Conservation (phyloP, 345 rosid species). For the Streptanthus diversifolius region DNA sequence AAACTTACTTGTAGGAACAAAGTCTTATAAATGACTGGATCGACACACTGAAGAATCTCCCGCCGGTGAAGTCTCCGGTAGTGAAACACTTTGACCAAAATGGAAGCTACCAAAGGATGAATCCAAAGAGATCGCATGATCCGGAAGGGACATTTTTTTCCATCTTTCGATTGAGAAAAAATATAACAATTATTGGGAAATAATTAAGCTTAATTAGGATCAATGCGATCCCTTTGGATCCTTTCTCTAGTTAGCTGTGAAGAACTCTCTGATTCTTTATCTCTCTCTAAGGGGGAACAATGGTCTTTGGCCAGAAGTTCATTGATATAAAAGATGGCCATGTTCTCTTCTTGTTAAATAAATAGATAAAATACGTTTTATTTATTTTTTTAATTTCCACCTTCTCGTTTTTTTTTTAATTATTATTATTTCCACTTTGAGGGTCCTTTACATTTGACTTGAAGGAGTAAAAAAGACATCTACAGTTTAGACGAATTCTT, state of each 20-base stretch:
- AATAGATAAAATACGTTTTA: background rate
- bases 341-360: constrained; percentile 36
- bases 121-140: constrained; percentile 96
- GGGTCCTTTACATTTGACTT: constrained; percentile 21
- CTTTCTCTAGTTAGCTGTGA: constrained; percentile 71
- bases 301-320: constrained; percentile 37
- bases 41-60: constrained; percentile 18
- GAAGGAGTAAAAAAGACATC: constrained; percentile 19
- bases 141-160: constrained; percentile 28
- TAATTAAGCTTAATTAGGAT: constrained; percentile 48
- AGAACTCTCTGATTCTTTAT: constrained; percentile 20
- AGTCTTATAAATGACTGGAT: background rate
- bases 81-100: background rate
- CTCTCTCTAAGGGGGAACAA: constrained; percentile 32
- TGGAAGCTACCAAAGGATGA: constrained; percentile 67
- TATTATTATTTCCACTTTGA: background rate
- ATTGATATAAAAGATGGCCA: constrained; percentile 43
- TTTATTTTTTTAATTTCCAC: constrained; percentile 12
- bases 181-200: background rate
- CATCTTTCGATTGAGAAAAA: constrained; percentile 4
- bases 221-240: constrained; percentile 99
- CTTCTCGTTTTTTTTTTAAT: constrained; percentile 8
- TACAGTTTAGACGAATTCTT: background rate
- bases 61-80: constrained; percentile 9
- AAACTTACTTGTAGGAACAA: constrained; percentile 26